These are phyloP conservation scores for Neoboletus subvelutipes DNA, from an alignment of 768 basidiomycete genomes.

Conservation along the genomic window DNA sequence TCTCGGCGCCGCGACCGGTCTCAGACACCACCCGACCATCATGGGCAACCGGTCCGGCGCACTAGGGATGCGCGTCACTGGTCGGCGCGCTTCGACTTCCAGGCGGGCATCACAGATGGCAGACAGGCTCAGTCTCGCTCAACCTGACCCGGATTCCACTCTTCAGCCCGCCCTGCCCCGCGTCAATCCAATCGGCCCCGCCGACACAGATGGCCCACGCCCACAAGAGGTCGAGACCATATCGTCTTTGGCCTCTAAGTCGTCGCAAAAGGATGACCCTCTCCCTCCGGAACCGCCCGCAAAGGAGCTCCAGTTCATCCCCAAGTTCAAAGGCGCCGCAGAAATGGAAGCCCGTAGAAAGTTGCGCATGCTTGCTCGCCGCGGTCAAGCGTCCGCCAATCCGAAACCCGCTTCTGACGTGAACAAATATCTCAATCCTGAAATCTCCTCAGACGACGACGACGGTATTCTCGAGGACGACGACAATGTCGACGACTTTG, in stretches of 20 bases:
- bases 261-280: slow-evolving; percentile 13
- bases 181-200: slow-evolving; percentile 3
- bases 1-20: neutral
- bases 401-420: slow-evolving; percentile 25
- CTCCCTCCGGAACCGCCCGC: slow-evolving; percentile 37
- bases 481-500: slow-evolving; percentile 51
- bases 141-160: slow-evolving; percentile 2
- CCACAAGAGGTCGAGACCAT: slow-evolving; percentile 9
- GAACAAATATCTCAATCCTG: slow-evolving; percentile 45
- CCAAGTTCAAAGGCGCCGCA: slow-evolving; percentile 79
- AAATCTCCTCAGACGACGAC: slow-evolving; percentile 51
- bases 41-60: slow-evolving; percentile 72
- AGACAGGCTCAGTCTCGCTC: slow-evolving; percentile 4
- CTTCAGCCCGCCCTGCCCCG: slow-evolving; percentile 10
- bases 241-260: neutral
- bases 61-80: slow-evolving; percentile 74
- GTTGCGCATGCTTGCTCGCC: slow-evolving; percentile 63
- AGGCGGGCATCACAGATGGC: slow-evolving; percentile 42
- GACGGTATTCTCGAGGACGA: slow-evolving; percentile 48
- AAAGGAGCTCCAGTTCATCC: slow-evolving; percentile 62
- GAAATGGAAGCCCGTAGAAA: slow-evolving; percentile 80
- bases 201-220: slow-evolving; percentile 12
- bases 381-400: slow-evolving; percentile 35
- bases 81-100: slow-evolving; percentile 54
- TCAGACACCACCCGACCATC: slow-evolving; percentile 85